Evolutionary conservation across 2,329 filamentous ascomycete species (phyloP), one percentile per base, ranked within the genome.

Genomic region (Colletotrichum incanum): DNA sequence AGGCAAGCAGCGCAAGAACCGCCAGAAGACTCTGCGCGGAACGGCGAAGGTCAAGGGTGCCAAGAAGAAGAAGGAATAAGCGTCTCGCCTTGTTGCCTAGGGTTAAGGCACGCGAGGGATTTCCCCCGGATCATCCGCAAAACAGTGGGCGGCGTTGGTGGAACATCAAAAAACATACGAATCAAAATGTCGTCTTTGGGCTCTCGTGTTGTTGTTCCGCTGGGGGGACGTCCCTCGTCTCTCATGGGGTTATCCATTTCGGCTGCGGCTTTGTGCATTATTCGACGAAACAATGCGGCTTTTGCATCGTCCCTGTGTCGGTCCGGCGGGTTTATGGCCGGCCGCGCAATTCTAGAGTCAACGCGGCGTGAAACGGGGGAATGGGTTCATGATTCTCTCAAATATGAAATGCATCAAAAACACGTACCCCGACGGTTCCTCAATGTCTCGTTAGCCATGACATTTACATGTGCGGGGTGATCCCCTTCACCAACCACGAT

Each of bases 1-100:
- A 98, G 96, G 96, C 93, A 99, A 99, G 92, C 96, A 98, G 90
- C 94, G 96, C 90, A 99, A 99, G 94, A 99, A 99, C 94, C 92
- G 96, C 87, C 92, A 94, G 88, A 98, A 99, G 95, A 96, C 96
- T 85, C 93, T 98, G 86, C 94, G 96, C 81, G 96, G 96, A 85
- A 97, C 94, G 82, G 96, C 95, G 83, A 99, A 99, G 94, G 92
- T 92, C 90, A 98, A 98, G 94, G 95, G 95, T 86, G 93, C 92
- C 84, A 92, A 92, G 89, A 91, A 93, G 87, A 96, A 97, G 92
- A 97, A 98, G 93, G 94, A 94, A 88, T 94, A 94, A 89, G 87
- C 85, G 84, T 79, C 78, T 83, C 80, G 79, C 77, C 65, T 77
- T 73, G 74, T 77, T 61, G 68, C 64, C 68, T 68, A 67, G 67